Evolutionary conservation across 441 rosid genomes (phyloP).

Genomic region (Gossypium schwendimanii): DNA sequence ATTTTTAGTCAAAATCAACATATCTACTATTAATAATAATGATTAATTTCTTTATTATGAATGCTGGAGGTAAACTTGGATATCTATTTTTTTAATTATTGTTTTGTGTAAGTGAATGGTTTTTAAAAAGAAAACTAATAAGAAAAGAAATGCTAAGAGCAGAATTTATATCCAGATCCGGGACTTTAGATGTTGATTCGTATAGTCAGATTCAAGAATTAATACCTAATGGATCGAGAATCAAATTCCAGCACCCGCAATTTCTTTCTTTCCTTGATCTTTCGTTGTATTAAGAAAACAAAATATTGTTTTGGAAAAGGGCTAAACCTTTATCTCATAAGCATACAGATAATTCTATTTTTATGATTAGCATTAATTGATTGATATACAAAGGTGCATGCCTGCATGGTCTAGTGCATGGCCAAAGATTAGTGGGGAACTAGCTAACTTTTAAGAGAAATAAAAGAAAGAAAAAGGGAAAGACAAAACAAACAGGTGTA

Average conservation of each 20-base stretch:
- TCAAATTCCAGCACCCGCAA: too few relatives aligned
- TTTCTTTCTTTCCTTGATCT: neutral
- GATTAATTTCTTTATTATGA: too few relatives aligned
- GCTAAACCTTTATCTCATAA: neutral
- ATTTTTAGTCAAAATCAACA: too few relatives aligned
- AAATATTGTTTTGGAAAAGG: too few relatives aligned
- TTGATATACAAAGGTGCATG: neutral
- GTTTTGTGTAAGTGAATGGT: neutral
- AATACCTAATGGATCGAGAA: too few relatives aligned
- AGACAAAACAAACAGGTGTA: constrained; percentile 6
- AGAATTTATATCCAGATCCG: neutral
- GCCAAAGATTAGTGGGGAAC: neutral
- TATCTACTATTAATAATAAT: too few relatives aligned
- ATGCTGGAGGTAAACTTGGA: too few relatives aligned
- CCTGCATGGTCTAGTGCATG: neutral
- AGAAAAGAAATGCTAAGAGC: neutral
- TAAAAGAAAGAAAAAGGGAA: neutral
- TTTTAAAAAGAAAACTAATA: neutral
- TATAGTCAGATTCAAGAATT: neutral
- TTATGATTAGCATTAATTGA: neutral
- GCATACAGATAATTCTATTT: neutral
- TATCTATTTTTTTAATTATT: too few relatives aligned
- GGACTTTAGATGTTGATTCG: neutral
- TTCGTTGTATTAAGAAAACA: too few relatives aligned
- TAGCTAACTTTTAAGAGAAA: neutral